Evolutionary conservation across 2,329 filamentous ascomycete species (phyloP), one percentile per base, ranked within the genome.

Genomic region (Microcyclospora pomicola): DNA sequence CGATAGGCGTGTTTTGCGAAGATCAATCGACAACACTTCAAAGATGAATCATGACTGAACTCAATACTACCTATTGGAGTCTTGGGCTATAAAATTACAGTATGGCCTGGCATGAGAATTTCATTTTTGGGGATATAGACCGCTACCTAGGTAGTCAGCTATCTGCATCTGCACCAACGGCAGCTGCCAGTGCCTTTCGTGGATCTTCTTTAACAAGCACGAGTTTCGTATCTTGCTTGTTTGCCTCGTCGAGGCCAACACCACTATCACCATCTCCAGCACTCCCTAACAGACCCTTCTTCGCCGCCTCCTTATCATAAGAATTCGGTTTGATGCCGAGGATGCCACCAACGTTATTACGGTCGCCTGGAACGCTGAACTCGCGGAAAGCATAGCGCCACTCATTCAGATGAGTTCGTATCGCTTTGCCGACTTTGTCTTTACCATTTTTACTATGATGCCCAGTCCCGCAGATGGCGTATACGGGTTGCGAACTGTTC

Each of bases 401-500:
- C 58, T 96, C 88, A 55, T 88, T 92, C 39, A 98, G 67, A 64
- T 92, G 96, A 48, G 74, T 77, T 38, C 91, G 80, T 44, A 96
- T 79, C 1, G 87, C 86, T 63, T 93, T 94, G 55, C 88, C 88
- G 28, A 98, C 84, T 64, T 98, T 98, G 62, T 98, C 91, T 60
- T 96, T 96, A 52, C 91, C 88, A 56, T 95, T 95, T 68, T 96
- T 96, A 59, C 84, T 93, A 63, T 98, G 91, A 55, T 96, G 87
- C 3, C 88, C 91, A 1, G 88, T 96, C 33, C 91, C 91, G 1
- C 87, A 95, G 58, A 98, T 96, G 48, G 87, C 87, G 58, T 96
- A 98, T 31, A 98, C 73, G 2, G 88, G 82, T 15, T 77, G 73
- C 5, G 67, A 62, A 28, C 71, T 71, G 49, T 82, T 77, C 47